Evolutionary conservation across 257 asterid species (phyloP).

Genomic region (Lycium ferocissimum): DNA sequence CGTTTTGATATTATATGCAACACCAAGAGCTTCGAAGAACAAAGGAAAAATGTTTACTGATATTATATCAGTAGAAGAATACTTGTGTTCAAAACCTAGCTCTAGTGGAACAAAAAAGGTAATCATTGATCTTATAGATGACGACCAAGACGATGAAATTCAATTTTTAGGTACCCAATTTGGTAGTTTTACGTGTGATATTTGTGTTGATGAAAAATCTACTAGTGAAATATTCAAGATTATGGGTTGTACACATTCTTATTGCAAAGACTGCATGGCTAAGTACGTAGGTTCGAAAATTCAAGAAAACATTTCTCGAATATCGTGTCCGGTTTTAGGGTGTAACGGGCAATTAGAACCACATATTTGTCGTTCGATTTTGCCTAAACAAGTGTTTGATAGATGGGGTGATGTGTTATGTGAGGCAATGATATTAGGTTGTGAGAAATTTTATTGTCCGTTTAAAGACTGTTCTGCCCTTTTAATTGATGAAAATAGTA

Average conservation of each 20-base stretch:
- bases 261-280: conserved; percentile 53
- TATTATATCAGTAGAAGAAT: neutral
- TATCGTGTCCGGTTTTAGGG: conserved; percentile 57
- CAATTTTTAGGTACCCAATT: neutral
- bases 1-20: too few relatives aligned
- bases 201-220: conserved; percentile 61
- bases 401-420: conserved; percentile 78
- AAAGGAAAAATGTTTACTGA: too few relatives aligned
- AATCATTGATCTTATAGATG: neutral
- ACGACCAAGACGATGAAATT: neutral
- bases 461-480: conserved; percentile 66
- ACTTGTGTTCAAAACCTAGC: neutral
- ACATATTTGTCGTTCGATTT: conserved; percentile 55
- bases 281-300: conserved; percentile 61
- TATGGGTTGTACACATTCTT: conserved; percentile 55
- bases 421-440: conserved; percentile 56
- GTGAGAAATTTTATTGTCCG: conserved; percentile 69
- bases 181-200: conserved; percentile 55
- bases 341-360: conserved; percentile 69
- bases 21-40: too few relatives aligned
- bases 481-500: conserved; percentile 46
- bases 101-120: neutral
- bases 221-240: conserved; percentile 37
- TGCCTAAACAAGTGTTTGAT: conserved; percentile 67
- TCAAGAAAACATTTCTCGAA: conserved; percentile 45